Percentiles rank a stretch among this genome's conserved stretches.
Conservation (phyloP, 495 filamentous ascomycete genomes). For the Penicillium paradoxum region DNA sequence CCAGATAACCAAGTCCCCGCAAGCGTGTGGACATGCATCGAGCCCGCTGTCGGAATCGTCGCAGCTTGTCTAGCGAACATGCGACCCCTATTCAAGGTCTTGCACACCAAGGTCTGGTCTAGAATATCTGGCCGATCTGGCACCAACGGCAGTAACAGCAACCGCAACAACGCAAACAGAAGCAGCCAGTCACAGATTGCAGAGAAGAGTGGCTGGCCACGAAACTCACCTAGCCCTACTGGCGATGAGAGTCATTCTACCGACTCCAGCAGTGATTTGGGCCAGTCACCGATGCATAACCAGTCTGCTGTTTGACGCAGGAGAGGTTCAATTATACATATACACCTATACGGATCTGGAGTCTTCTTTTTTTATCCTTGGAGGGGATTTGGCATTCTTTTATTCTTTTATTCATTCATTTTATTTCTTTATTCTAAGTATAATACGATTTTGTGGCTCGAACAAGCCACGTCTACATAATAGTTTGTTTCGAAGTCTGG, state of each 20-base stretch:
- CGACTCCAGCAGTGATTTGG: neutral
- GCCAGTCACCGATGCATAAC: neutral
- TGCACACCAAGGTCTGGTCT: conserved; percentile 19
- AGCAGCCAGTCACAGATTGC: conserved; percentile 12
- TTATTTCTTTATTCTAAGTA: too few species aligned
- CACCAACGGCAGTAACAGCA: neutral
- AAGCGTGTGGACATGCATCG: conserved; percentile 37
- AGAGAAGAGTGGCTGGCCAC: conserved; percentile 12
- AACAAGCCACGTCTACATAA: too few species aligned
- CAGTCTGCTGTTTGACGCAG: neutral
- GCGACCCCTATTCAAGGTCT: conserved; percentile 28
- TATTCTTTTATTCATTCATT: too few species aligned
- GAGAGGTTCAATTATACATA: neutral
- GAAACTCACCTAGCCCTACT: conserved; percentile 11
- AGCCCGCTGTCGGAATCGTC: conserved; percentile 32
- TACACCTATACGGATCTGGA: neutral
- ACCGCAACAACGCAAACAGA: too few species aligned
- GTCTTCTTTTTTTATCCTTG: neutral
- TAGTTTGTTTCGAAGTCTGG: too few species aligned
- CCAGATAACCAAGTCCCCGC: conserved; percentile 29
- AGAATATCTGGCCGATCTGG: neutral
- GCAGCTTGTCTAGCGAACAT: conserved; percentile 33
- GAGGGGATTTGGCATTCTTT: too few species aligned
- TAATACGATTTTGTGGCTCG: too few species aligned
- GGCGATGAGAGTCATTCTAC: neutral